phyloP scores from a whole-genome alignment of 73 alveolate species.

The Blepharisma stoltei region DNA sequence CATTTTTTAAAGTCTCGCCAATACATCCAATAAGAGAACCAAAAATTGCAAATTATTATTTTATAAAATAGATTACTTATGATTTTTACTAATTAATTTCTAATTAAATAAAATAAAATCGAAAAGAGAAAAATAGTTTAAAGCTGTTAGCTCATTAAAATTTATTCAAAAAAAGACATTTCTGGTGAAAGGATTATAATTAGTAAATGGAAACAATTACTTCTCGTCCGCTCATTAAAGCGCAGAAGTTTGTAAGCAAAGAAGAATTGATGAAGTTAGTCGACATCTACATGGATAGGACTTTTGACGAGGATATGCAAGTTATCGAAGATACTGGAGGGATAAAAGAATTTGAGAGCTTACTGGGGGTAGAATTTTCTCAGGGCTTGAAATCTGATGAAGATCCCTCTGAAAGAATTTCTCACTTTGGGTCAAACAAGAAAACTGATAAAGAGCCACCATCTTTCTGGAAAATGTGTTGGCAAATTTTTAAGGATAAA shows the following conservation, averaged over 20 bases:
- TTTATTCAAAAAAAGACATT: too few species aligned
- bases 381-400: not conserved
- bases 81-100: too few species aligned
- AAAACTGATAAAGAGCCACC: slow-evolving; percentile 24
- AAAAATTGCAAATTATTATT: too few species aligned
- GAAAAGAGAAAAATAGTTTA: too few species aligned
- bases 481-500: slow-evolving; percentile 67
- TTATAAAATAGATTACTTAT: too few species aligned
- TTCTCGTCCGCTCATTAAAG: too few species aligned
- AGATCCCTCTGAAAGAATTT: not conserved
- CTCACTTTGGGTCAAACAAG: slow-evolving; percentile 44
- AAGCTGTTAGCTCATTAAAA: too few species aligned
- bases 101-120: too few species aligned
- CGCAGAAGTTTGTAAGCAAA: not conserved
- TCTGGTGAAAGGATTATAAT: too few species aligned
- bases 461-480: slow-evolving; percentile 38
- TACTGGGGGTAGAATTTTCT: not conserved
- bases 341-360: not conserved
- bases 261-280: not conserved
- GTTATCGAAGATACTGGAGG: not conserved
- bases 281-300: not conserved
- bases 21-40: too few species aligned
- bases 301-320: not conserved
- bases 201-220: too few species aligned
- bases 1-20: too few species aligned